Evolutionary conservation across 2,329 filamentous ascomycete species (phyloP).

Genomic region (Emergomyces orientalis): DNA sequence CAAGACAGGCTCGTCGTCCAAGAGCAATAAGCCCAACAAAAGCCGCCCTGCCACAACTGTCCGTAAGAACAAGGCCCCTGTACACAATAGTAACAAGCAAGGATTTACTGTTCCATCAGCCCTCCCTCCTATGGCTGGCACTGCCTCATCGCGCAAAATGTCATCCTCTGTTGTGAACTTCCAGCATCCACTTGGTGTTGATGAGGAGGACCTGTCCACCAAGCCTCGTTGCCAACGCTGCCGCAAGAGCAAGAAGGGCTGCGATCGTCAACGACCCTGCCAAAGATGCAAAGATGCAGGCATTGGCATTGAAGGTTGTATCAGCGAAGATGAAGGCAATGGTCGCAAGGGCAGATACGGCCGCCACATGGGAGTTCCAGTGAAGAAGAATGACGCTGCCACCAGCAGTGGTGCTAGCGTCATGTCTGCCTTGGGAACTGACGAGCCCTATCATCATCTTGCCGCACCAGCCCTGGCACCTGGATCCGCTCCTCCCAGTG

Average conservation of each 20-base stretch:
- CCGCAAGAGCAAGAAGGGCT: slow-evolving; percentile 99
- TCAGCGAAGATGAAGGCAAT: slow-evolving; percentile 96
- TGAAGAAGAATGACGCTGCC: slow-evolving; percentile 47
- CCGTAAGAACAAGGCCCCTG: slow-evolving; percentile 32
- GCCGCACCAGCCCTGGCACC: slow-evolving; percentile 25
- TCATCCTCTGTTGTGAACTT: slow-evolving; percentile 52
- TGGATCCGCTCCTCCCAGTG: slow-evolving; percentile 15
- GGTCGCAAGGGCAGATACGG: slow-evolving; percentile 89
- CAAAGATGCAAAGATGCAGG: slow-evolving; percentile 93
- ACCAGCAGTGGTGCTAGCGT: slow-evolving; percentile 16
- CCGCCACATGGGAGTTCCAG: slow-evolving; percentile 57
- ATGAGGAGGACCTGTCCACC: slow-evolving; percentile 84
- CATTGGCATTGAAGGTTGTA: slow-evolving; percentile 82
- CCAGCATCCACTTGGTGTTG: slow-evolving; percentile 52
- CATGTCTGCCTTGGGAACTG: slow-evolving; percentile 15
- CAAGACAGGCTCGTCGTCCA: slow-evolving; percentile 20
- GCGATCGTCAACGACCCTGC: slow-evolving; percentile 90
- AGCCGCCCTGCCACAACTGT: slow-evolving; percentile 23
- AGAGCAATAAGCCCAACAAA: slow-evolving; percentile 26
- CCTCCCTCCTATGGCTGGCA: slow-evolving; percentile 24
- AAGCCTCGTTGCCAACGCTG: slow-evolving; percentile 97
- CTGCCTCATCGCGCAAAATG: slow-evolving; percentile 40
- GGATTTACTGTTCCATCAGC: slow-evolving; percentile 48
- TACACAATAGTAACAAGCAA: slow-evolving; percentile 17
- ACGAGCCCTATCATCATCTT: slow-evolving; percentile 20